Base-by-base conservation (phyloP, 192 early-diverging fungal species). In the Umbelopsis sp. region DNA sequence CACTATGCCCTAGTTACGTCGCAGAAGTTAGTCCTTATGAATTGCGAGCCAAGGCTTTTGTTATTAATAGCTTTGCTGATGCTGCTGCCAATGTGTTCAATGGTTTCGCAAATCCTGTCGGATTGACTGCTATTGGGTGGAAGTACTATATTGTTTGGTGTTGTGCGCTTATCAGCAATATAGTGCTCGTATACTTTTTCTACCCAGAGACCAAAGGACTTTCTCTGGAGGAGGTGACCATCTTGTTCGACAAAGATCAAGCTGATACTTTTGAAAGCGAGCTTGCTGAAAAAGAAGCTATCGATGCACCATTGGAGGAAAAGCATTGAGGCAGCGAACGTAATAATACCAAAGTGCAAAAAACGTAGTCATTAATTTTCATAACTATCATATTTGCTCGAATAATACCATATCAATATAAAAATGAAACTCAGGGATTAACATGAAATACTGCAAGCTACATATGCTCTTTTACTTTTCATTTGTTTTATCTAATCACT, bases 201-300 rank as follows among this genome's bases (percentile, higher is more conserved):
- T 86, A 93, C 10, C 92, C 92, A 2, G 95, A 96, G 83, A 95
- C 92, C 46, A 92, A 91, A 75, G 92, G 92, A 52, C 78, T 87
- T 51, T 88, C 88, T 13, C 79, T 92, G n/a, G 90, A 92, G 49
- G 84, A 90, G 61, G 74, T 92, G 5, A 71, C 73, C 41, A 49
- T 78, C 11, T 9, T 70, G 53, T 80, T 80, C 51, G 70, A 66
- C 45, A 23, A 35, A 35, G 55, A 61, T 18, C 52, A 55, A 55
- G 52, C 22, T 21, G 12, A 12, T 0, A 22, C 20, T 7, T 8
- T 23, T 25, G 7, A 11, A 12, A 5, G 21, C 7, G 21, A 12
- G 22, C 51, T 0, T 41, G 37, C 5, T 6, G 10, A 41, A 41
- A 41, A 41, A 9, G 51, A 52, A 52, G 22, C 22, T 52, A 8